These are phyloP conservation scores for Trichosporon inkin DNA, from an alignment of 1,284 basidiomycete species.

Conservation along the genomic window DNA sequence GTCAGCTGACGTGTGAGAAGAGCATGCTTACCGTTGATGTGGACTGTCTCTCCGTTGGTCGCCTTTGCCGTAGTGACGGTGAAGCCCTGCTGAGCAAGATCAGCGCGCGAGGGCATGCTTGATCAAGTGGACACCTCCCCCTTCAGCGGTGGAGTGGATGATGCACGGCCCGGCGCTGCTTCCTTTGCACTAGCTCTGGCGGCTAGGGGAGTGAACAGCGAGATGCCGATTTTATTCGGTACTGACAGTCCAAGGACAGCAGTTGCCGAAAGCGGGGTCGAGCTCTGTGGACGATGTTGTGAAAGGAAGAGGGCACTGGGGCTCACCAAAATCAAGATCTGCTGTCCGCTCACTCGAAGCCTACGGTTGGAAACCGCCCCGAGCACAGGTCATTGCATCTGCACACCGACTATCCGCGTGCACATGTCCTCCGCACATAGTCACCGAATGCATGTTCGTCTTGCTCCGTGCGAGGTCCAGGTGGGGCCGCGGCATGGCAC, in stretches of 20 bases:
- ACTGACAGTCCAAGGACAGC: constrained; percentile 4
- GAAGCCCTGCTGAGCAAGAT: constrained; percentile 37
- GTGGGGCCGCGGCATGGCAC: no score
- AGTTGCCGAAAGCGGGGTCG: constrained; percentile 1
- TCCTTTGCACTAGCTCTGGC: constrained; percentile 1
- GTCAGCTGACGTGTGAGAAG: constrained; percentile 4
- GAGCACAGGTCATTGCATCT: no score
- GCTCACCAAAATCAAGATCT: background rate
- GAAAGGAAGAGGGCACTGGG: background rate
- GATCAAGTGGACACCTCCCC: background rate
- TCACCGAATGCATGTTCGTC: no score
- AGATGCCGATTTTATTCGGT: constrained; percentile 4
- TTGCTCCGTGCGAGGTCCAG: no score
- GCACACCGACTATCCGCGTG: no score
- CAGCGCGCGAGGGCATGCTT: constrained; percentile 20
- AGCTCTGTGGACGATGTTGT: constrained; percentile 3
- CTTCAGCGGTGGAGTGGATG: background rate
- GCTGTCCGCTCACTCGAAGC: background rate
- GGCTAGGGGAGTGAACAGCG: constrained; percentile 2
- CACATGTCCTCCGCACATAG: no score
- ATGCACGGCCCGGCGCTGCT: background rate
- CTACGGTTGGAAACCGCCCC: no score
- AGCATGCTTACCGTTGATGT: constrained; percentile 39
- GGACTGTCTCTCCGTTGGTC: constrained; percentile 46
- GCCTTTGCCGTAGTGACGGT: constrained; percentile 38